phyloP scores from a whole-genome alignment of 768 basidiomycete genomes.

The Boletus patriciae region DNA sequence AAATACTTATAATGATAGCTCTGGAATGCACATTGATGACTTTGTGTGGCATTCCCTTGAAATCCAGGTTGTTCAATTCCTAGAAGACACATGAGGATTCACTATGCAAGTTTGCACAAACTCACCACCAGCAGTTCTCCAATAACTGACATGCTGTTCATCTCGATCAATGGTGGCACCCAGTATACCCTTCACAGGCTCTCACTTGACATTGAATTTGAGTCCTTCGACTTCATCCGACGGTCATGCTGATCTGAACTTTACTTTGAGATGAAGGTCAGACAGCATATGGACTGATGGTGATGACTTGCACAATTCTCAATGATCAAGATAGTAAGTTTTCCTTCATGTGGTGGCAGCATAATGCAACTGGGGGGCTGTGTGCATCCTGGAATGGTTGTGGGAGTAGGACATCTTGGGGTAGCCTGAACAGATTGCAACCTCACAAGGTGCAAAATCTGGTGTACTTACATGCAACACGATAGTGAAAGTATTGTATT shows the following conservation, averaged over 20 bases:
- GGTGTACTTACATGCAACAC: conserved; percentile 87
- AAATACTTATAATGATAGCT: conserved; percentile 58
- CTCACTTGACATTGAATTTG: conserved; percentile 74
- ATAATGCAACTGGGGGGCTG: conserved; percentile 36
- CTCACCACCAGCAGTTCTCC: conserved; percentile 59
- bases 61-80: conserved; percentile 71
- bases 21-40: conserved; percentile 67
- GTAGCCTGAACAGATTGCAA: neutral
- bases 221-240: conserved; percentile 78
- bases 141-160: conserved; percentile 42
- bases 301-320: conserved; percentile 45
- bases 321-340: conserved; percentile 66
- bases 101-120: conserved; percentile 2
- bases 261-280: conserved; percentile 62
- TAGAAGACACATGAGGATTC: conserved; percentile 18
- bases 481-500: conserved; percentile 66
- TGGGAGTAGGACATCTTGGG: conserved; percentile 41
- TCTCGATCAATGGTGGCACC: conserved; percentile 56
- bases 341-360: conserved; percentile 67
- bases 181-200: conserved; percentile 65
- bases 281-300: conserved; percentile 56
- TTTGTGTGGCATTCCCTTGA: conserved; percentile 63
- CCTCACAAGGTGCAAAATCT: conserved; percentile 13
- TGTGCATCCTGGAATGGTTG: conserved; percentile 31
- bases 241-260: conserved; percentile 51